Conservation (phyloP, 2,329 filamentous ascomycete genomes). For the Alternaria brassicicola region DNA sequence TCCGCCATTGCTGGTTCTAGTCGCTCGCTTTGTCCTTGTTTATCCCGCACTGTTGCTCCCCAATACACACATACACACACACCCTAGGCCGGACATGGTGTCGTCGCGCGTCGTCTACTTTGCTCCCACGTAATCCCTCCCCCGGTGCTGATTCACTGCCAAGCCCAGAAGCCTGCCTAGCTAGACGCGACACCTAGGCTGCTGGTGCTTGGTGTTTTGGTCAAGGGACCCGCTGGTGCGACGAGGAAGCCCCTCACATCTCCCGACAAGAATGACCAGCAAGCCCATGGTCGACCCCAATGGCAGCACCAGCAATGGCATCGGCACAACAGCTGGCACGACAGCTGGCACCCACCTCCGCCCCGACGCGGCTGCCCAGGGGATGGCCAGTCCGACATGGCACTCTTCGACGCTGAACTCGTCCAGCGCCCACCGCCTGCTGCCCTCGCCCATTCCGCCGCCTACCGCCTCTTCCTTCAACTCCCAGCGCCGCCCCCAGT, state of each 20-base stretch:
- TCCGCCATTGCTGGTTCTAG: not conserved
- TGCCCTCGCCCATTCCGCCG: slow-evolving; percentile 42
- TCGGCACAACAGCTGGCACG: not conserved
- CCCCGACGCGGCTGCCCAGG: slow-evolving; percentile 23
- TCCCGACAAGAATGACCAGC: slow-evolving; percentile 36
- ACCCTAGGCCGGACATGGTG: slow-evolving; percentile 26
- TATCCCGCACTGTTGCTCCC: slow-evolving; percentile 7
- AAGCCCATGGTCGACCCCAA: slow-evolving; percentile 36
- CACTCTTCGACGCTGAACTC: slow-evolving; percentile 8
- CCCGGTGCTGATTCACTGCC: slow-evolving; percentile 26
- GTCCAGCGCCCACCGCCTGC: slow-evolving; percentile 27
- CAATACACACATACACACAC: not conserved
- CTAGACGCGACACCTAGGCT: slow-evolving; percentile 21
- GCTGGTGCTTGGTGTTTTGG: slow-evolving; percentile 3
- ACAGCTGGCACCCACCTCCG: slow-evolving; percentile 20
- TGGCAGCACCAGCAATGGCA: not conserved
- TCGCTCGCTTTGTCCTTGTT: not conserved
- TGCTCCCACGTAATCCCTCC: slow-evolving; percentile 35
- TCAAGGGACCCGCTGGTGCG: slow-evolving; percentile 23
- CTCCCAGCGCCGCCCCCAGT: slow-evolving; percentile 41
- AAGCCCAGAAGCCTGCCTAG: slow-evolving; percentile 19
- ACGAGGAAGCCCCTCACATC: slow-evolving; percentile 27
- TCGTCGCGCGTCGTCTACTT: slow-evolving; percentile 31
- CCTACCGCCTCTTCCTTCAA: slow-evolving; percentile 39
- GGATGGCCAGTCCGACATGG: not conserved